These are phyloP conservation scores for Biscutella laevigata DNA, from an alignment of 441 rosid species.

Conservation along the genomic window DNA sequence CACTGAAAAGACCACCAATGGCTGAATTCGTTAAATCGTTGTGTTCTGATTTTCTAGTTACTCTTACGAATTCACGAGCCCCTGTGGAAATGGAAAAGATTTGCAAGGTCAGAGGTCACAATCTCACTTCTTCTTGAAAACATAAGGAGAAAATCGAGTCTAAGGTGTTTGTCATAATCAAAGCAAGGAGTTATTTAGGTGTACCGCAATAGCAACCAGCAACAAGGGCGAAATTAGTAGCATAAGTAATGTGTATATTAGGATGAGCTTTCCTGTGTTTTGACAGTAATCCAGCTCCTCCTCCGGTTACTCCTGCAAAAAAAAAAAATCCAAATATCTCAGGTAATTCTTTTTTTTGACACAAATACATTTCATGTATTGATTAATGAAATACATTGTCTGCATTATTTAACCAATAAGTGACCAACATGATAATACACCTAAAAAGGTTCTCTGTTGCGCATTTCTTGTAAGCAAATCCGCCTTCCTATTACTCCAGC, in stretches of 20 bases:
- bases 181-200: neutral
- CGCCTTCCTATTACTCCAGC: no score
- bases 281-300: slow-evolving; percentile 58
- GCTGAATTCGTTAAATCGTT: slow-evolving; percentile 66
- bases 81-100: no score
- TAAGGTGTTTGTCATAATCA: neutral
- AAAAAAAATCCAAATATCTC: neutral
- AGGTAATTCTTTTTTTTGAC: no score
- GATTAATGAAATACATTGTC: no score
- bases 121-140: neutral
- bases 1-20: slow-evolving; percentile 65
- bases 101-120: no score
- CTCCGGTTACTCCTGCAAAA: slow-evolving; percentile 55
- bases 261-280: slow-evolving; percentile 51
- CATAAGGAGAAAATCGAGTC: no score
- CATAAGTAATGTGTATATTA: slow-evolving; percentile 51
- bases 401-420: no score
- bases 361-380: no score
- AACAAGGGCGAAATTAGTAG: slow-evolving; percentile 60
- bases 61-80: slow-evolving; percentile 70
- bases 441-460: no score
- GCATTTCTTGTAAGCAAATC: no score
- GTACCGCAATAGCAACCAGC: slow-evolving; percentile 71
- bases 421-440: no score
- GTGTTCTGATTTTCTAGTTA: slow-evolving; percentile 50